Conservation (phyloP, 345 rosid genomes). For the Dipteronia dyeriana region DNA sequence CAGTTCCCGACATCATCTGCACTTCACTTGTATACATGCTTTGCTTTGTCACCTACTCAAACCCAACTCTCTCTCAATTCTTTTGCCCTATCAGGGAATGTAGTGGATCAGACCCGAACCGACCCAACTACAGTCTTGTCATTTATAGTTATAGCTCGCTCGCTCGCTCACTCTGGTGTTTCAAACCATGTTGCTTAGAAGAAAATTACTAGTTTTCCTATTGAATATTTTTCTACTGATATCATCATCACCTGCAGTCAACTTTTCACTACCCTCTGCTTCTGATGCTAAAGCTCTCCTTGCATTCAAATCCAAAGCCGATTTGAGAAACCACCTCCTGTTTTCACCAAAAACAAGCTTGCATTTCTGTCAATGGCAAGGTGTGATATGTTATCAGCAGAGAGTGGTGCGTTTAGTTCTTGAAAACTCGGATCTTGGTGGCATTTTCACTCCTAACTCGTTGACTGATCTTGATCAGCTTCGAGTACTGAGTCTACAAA, state of each 20-base stretch:
- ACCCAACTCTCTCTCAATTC: background rate
- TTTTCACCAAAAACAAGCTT: constrained; percentile 38
- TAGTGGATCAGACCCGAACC: constrained; percentile 1
- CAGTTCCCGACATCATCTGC: constrained; percentile 52
- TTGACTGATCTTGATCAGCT: constrained; percentile 75
- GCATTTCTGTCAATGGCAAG: constrained; percentile 67
- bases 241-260: constrained; percentile 22
- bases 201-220: constrained; percentile 20
- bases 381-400: constrained; percentile 55
- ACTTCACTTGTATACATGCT: constrained; percentile 38
- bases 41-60: background rate
- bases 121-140: too few species aligned
- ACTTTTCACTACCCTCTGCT: constrained; percentile 32
- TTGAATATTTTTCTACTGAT: constrained; percentile 23
- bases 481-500: constrained; percentile 83
- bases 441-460: constrained; percentile 55
- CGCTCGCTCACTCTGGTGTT: background rate
- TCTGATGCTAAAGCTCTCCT: constrained; percentile 62
- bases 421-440: constrained; percentile 60
- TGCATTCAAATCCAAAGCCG: constrained; percentile 75
- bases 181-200: constrained; percentile 31
- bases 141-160: background rate
- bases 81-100: constrained; percentile 6
- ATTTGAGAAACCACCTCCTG: constrained; percentile 42
- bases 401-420: constrained; percentile 64